A percentile compares a stretch with the other conserved stretches of the same genome.
phyloP scores from a whole-genome alignment of 768 basidiomycete species.

The Coprinopsis marcescibilis region DNA sequence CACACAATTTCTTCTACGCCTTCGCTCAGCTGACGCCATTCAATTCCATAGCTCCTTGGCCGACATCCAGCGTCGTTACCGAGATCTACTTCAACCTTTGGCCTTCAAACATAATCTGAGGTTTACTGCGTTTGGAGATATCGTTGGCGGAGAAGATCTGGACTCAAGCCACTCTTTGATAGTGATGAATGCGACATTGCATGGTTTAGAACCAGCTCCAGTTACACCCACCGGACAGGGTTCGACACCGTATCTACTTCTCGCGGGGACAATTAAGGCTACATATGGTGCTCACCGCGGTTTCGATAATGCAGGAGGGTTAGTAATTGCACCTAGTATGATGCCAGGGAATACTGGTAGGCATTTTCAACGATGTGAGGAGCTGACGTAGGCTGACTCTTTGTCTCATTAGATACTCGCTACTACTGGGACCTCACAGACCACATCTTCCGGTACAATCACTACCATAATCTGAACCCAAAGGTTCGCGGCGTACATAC shows the following conservation, averaged over 20 bases:
- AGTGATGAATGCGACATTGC: conserved; percentile 44
- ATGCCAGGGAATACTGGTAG: conserved; percentile 55
- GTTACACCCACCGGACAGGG: conserved; percentile 44
- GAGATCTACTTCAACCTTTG: conserved; percentile 37
- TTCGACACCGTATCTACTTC: conserved; percentile 41
- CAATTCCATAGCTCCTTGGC: conserved; percentile 32
- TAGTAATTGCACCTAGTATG: conserved; percentile 49
- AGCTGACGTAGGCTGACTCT: neutral
- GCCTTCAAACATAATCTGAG: conserved; percentile 51
- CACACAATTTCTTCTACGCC: neutral
- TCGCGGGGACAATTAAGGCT: conserved; percentile 62
- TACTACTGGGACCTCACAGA: conserved; percentile 52
- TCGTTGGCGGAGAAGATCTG: conserved; percentile 27
- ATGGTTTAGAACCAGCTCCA: conserved; percentile 62
- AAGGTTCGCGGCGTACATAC: conserved; percentile 48
- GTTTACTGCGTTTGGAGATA: conserved; percentile 49
- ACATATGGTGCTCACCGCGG: conserved; percentile 47
- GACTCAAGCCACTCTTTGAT: conserved; percentile 38
- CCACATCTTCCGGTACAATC: conserved; percentile 67
- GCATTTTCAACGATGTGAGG: conserved; percentile 10
- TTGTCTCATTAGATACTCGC: conserved; percentile 40
- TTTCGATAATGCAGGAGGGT: conserved; percentile 25
- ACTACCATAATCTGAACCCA: conserved; percentile 30
- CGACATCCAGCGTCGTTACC: conserved; percentile 39
- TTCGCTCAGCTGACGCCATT: neutral